Conservation (phyloP, 208 protist genomes). For the Trichomonas gallinae region DNA sequence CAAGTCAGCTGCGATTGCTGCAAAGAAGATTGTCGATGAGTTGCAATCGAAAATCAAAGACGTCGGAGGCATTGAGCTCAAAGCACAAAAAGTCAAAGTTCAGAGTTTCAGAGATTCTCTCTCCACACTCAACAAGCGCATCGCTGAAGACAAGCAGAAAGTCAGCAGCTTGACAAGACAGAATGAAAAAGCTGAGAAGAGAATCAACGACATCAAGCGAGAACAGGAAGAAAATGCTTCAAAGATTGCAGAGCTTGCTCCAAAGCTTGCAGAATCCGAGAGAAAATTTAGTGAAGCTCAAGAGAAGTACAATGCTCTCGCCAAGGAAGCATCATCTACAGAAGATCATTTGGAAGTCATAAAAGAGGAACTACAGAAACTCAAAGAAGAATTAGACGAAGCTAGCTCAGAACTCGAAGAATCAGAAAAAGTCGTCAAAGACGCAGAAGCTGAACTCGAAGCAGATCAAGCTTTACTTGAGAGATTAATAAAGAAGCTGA, state of each 20-base stretch:
- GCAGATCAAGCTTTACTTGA: not conserved
- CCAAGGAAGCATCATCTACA: not conserved
- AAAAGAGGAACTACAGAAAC: not conserved
- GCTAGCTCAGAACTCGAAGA: not conserved
- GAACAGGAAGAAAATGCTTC: not conserved
- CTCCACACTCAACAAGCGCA: not conserved
- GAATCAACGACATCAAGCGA: not conserved
- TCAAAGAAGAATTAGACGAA: not conserved
- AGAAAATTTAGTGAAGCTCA: not conserved
- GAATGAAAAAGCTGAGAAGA: not conserved
- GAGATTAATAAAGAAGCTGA: not conserved
- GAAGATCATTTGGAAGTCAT: not conserved
- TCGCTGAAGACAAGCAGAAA: not conserved
- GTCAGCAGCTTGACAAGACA: not conserved
- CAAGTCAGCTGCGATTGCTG: not conserved
- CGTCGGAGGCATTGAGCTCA: not conserved
- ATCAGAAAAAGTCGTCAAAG: not conserved
- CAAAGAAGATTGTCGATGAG: too few species aligned
- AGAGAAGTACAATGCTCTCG: not conserved
- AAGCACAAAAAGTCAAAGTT: not conserved
- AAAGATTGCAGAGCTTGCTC: not conserved
- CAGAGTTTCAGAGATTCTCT: not conserved
- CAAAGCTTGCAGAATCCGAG: not conserved
- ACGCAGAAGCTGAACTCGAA: not conserved
- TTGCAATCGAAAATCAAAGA: not conserved